A percentile compares a stretch with the other conserved stretches of the same genome.
Evolutionary conservation across 2,329 filamentous ascomycete species (phyloP).

Genomic region (Verticillium isaacii): DNA sequence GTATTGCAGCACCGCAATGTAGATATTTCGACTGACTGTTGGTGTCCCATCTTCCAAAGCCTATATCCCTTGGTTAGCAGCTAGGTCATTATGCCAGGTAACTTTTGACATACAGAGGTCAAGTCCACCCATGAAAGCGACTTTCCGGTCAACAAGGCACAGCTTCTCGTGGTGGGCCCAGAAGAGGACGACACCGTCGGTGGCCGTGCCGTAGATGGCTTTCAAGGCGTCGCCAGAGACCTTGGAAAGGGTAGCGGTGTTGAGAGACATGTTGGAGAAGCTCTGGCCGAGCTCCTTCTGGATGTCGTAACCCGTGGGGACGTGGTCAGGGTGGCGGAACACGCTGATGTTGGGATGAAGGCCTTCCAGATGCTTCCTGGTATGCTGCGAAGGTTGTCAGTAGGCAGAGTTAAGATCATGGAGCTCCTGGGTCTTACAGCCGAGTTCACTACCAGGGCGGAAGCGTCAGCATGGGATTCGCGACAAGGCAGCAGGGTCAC

Average conservation of each 20-base stretch:
- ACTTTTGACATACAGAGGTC: constrained; percentile 59
- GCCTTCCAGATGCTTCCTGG: constrained; percentile 71
- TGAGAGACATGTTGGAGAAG: constrained; percentile 39
- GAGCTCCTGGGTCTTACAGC: constrained; percentile 46
- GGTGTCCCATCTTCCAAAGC: constrained; percentile 85
- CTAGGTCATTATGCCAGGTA: background rate
- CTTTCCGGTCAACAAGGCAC: constrained; percentile 70
- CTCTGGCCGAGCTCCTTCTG: constrained; percentile 64
- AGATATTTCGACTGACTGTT: constrained; percentile 46
- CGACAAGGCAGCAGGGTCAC: constrained; percentile 35
- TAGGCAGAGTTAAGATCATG: constrained; percentile 24
- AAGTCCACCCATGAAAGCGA: constrained; percentile 87
- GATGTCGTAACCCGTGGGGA: constrained; percentile 66
- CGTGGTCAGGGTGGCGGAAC: constrained; percentile 86
- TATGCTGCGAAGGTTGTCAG: constrained; percentile 48
- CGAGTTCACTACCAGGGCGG: constrained; percentile 30
- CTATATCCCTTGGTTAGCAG: constrained; percentile 25
- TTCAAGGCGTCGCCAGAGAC: constrained; percentile 70
- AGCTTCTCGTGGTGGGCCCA: constrained; percentile 96
- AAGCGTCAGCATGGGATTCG: constrained; percentile 7
- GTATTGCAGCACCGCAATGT: background rate
- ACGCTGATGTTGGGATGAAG: constrained; percentile 82
- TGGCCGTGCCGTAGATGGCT: constrained; percentile 69
- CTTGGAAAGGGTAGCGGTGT: constrained; percentile 53
- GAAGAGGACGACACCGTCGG: constrained; percentile 76